Conservation (phyloP, 1,139 yeast species). For the Diutina siamensis region DNA sequence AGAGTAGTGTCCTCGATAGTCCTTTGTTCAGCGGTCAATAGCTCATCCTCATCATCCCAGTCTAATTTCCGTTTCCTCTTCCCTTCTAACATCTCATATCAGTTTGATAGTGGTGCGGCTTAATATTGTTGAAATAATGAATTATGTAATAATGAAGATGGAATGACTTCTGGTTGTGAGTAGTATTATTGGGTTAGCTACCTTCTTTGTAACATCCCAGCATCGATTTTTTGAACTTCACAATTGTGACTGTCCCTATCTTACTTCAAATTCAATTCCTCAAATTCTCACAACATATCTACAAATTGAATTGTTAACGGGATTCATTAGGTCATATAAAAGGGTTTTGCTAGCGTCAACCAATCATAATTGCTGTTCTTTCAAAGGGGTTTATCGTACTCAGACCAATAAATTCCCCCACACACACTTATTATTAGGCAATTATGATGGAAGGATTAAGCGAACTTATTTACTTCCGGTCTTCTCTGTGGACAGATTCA, state of each 20-base stretch:
- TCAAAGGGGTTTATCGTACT: background rate
- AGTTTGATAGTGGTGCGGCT: background rate
- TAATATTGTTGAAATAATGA: too few species aligned
- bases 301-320: too few species aligned
- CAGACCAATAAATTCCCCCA: background rate
- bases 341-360: background rate
- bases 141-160: too few species aligned
- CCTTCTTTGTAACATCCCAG: background rate
- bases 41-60: conserved; percentile 9
- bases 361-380: background rate
- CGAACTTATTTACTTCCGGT: background rate
- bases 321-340: background rate
- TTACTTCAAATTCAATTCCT: too few species aligned
- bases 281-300: too few species aligned
- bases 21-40: conserved; percentile 7
- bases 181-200: too few species aligned
- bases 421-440: background rate
- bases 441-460: background rate
- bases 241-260: background rate
- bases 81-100: background rate
- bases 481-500: too few species aligned
- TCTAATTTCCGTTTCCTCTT: conserved; percentile 4
- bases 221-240: background rate
- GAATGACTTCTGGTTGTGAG: too few species aligned
- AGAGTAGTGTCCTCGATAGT: too few species aligned